These are phyloP conservation scores for Trichoderma orchidacearum DNA, from an alignment of 495 filamentous ascomycete genomes.

Conservation along the genomic window DNA sequence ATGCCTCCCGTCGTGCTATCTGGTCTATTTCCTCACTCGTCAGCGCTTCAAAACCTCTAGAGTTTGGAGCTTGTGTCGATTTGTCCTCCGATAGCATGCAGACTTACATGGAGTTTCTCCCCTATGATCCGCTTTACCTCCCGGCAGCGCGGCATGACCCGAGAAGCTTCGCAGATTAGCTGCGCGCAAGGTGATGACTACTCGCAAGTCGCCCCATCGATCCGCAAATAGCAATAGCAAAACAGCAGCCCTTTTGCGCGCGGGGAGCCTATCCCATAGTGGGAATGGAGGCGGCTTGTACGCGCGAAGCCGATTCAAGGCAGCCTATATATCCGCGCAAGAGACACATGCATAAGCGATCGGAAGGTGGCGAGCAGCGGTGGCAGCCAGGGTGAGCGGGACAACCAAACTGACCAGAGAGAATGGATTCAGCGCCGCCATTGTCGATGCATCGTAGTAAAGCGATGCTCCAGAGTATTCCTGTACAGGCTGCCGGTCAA, in stretches of 20 bases:
- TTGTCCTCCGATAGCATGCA: background rate
- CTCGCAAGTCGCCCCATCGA: slow-evolving; percentile 55
- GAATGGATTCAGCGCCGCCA: slow-evolving; percentile 41
- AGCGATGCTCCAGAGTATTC: slow-evolving; percentile 17
- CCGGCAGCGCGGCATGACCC: slow-evolving; percentile 79
- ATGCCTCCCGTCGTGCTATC: slow-evolving; percentile 77
- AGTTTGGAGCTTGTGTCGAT: no score
- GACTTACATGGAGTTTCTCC: slow-evolving; percentile 33
- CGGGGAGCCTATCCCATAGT: slow-evolving; percentile 44
- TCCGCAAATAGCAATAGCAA: slow-evolving; percentile 78
- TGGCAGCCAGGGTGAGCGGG: background rate
- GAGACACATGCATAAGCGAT: background rate
- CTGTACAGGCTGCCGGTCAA: background rate
- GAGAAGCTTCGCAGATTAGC: slow-evolving; percentile 52
- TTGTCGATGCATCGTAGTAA: slow-evolving; percentile 37
- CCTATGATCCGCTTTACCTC: slow-evolving; percentile 46
- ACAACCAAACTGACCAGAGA: slow-evolving; percentile 35
- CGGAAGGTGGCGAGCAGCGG: background rate
- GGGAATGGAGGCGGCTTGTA: slow-evolving; percentile 48
- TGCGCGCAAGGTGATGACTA: slow-evolving; percentile 80
- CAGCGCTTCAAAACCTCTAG: no score
- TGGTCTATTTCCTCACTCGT: slow-evolving; percentile 37
- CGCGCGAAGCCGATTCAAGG: slow-evolving; percentile 59
- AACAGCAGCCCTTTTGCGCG: slow-evolving; percentile 67
- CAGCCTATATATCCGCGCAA: slow-evolving; percentile 40